Base-by-base conservation (phyloP, 257 asterid genomes). In the Cruciata laevipes region DNA sequence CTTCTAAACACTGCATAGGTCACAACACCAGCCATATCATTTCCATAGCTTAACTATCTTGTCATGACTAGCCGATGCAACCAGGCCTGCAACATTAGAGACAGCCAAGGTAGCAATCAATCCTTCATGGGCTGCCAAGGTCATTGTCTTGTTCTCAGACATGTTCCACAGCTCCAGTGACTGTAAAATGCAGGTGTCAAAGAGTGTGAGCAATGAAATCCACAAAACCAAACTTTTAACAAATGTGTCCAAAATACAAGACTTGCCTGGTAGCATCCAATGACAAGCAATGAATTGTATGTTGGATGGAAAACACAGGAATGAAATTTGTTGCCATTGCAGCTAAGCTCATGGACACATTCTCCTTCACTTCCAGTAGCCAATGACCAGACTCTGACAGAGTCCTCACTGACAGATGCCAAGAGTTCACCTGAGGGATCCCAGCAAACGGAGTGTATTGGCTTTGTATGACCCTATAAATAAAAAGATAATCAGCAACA, bases 191-290 rank as follows among this genome's bases (percentile, higher is more conserved):
- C 51, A 42, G 8, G 49, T 13, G 62, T 20, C 40, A 1, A 14
- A 61, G 69, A 63, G 18, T 0, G 31, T 71, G 21, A 21, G 9
- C 2, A 16, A 20, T 24, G 33, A 3, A 16, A 52, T 12, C 18
- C 3, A 4, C 7, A 32, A 52, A 51, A 35, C 20, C 21, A 2
- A n/a, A 49, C 9, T 5, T 5, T 3, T 2, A 40, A 57, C 7
- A 52, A 1, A 32, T 1, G 10, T 20, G n/a, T 0, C 13, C 32
- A 14, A n/a, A 5, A 30, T 1, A 27, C 16, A 31, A 24, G 47
- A 76, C 85, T 85, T 86, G 83, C 99, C 99, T 90, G 96, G 70
- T 90, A 90, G 77, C 99, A 93, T 49, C 97, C 99, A 11, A 94
- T 87, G 63, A 94, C 90, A 13, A 94, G 83, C 83, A 94, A 75